A percentile compares a stretch with the other conserved stretches of the same genome.
Evolutionary conservation across 2,329 filamentous ascomycete species (phyloP).

Genomic region (Tolypocladium pustulatum): DNA sequence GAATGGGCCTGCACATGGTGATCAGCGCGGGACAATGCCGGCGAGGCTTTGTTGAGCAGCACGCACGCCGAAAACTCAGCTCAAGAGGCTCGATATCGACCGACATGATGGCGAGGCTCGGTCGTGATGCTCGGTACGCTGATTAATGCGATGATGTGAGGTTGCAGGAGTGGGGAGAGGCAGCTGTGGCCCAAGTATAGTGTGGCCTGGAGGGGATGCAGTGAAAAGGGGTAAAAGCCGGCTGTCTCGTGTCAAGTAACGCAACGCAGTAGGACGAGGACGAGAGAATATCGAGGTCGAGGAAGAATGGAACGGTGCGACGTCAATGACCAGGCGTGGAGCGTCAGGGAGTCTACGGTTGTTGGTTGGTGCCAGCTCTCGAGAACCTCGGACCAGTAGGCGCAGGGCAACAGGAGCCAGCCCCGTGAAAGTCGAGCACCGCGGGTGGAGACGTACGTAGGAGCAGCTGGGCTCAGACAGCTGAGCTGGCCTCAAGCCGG

Average conservation of each 20-base stretch:
- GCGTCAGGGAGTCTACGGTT: background rate
- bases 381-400: background rate
- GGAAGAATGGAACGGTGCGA: background rate
- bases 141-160: background rate
- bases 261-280: background rate
- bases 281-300: background rate
- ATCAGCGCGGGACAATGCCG: conserved; percentile 3
- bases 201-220: background rate
- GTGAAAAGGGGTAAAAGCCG: background rate
- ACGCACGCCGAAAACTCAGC: conserved; percentile 86
- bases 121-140: background rate
- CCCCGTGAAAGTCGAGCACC: background rate
- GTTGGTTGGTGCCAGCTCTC: background rate
- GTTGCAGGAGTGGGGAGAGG: background rate
- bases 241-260: background rate
- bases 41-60: conserved; percentile 1
- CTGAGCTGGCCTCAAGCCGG: background rate
- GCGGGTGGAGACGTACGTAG: background rate
- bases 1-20: conserved; percentile 45
- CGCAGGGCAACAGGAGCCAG: background rate
- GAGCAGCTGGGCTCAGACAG: background rate
- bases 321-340: background rate
- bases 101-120: conserved; percentile 55
- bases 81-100: conserved; percentile 87
- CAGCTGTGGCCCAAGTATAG: background rate